Conservation (phyloP, 495 filamentous ascomycete genomes). For the Neurospora sp. region DNA sequence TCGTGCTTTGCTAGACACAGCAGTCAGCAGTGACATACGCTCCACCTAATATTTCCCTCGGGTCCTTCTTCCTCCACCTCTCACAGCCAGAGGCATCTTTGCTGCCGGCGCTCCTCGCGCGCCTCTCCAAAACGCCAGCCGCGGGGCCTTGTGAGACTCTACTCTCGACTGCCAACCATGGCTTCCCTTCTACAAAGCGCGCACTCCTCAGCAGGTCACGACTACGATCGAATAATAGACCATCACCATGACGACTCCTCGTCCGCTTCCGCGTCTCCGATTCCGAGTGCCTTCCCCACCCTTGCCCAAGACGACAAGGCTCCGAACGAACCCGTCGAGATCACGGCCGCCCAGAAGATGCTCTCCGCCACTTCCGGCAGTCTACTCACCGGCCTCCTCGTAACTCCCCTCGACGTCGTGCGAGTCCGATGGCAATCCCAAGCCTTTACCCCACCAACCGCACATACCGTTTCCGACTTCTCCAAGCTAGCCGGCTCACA, state of each 20-base stretch:
- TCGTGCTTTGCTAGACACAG: neutral
- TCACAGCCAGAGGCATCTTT: neutral
- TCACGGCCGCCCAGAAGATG: conserved; percentile 83
- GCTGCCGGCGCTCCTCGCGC: neutral
- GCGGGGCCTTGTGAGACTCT: neutral
- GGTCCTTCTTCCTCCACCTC: neutral
- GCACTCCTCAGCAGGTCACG: conserved; percentile 3
- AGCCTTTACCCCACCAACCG: conserved; percentile 26
- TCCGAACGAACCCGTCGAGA: conserved; percentile 40
- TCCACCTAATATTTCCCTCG: neutral
- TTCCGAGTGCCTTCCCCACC: conserved; percentile 5
- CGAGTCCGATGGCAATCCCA: conserved; percentile 91
- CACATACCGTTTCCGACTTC: conserved; percentile 24
- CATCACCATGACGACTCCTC: neutral
- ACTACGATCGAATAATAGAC: conserved; percentile 11
- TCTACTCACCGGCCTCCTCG: conserved; percentile 77
- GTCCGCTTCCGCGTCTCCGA: conserved; percentile 16
- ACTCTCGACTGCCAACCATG: conserved; percentile 3
- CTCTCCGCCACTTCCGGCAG: conserved; percentile 84
- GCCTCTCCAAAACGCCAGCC: neutral
- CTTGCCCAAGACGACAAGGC: conserved; percentile 12
- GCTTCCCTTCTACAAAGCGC: conserved; percentile 4
- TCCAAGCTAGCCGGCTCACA: conserved; percentile 32
- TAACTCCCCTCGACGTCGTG: conserved; percentile 93
- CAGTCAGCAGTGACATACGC: neutral